phyloP scores from a whole-genome alignment of 208 protist species.

The Strigomonas oncopelti region DNA sequence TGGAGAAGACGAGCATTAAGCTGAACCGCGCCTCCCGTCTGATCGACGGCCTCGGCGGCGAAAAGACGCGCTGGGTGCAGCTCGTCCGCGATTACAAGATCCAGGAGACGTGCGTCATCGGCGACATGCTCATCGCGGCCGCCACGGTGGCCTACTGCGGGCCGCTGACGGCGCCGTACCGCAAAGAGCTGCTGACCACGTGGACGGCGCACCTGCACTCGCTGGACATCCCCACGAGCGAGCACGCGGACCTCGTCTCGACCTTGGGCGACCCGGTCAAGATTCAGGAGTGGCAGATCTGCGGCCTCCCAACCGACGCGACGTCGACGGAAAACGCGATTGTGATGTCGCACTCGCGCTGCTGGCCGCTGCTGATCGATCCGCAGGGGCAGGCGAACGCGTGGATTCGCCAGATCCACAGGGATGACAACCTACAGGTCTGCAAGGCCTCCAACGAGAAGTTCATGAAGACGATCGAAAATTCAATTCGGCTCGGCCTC shows the following conservation, averaged over 20 bases:
- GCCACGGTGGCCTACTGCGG: slow-evolving; percentile 96
- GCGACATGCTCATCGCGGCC: slow-evolving; percentile 95
- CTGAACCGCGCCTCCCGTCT: slow-evolving; percentile 93
- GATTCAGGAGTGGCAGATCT: slow-evolving; percentile 95
- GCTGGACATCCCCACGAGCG: slow-evolving; percentile 55
- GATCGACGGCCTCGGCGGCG: slow-evolving; percentile 95
- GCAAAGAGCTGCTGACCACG: slow-evolving; percentile 67
- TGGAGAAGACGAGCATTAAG: slow-evolving; percentile 92
- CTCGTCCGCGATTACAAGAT: slow-evolving; percentile 88
- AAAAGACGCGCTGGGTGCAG: slow-evolving; percentile 91
- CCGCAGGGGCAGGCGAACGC: slow-evolving; percentile 97
- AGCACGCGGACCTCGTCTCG: slow-evolving; percentile 72
- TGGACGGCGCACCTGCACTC: slow-evolving; percentile 82
- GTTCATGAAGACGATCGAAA: slow-evolving; percentile 94
- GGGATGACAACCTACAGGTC: slow-evolving; percentile 90
- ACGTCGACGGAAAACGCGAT: slow-evolving; percentile 97
- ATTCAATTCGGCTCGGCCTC: slow-evolving; percentile 95
- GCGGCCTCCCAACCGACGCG: slow-evolving; percentile 93
- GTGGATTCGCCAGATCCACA: slow-evolving; percentile 96
- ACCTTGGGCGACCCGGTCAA: slow-evolving; percentile 93
- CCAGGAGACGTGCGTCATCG: slow-evolving; percentile 83
- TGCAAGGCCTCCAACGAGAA: slow-evolving; percentile 95
- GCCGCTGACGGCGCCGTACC: slow-evolving; percentile 92
- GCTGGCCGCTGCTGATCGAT: slow-evolving; percentile 98
- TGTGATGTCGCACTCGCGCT: slow-evolving; percentile 90